Evolutionary conservation across 108 stramenopile genomes (phyloP), one percentile per base, ranked within the genome.

Genomic region (Nannochloropsis salina): DNA sequence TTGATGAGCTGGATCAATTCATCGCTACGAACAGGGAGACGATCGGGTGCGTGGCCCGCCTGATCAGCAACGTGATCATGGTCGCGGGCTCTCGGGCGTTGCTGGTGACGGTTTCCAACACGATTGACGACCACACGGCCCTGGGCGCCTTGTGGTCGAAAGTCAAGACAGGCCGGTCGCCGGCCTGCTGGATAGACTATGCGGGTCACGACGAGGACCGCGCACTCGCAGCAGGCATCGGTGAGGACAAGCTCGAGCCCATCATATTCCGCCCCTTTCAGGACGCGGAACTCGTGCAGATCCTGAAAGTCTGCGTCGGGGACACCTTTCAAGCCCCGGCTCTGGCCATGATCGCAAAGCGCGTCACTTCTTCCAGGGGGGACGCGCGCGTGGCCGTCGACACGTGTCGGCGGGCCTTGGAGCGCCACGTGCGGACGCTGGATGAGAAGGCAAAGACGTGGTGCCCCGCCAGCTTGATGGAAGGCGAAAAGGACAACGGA

Each of bases 271-370:
- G 61, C n/a, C 61, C 61, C 20, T 74, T 74, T 74, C 15, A 74
- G 15, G 61, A 74, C n/a, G 61, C 61, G 61, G 61, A 74, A n/a
- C n/a, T 74, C 20, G 61, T 74, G 61, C 15, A n/a, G 61, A 74
- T 74, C n/a, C n/a, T 74, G 61, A 74, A 74, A n/a, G 61, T n/a
- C 2, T 74, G 61, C n/a, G 61, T 74, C 20, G 61, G 61, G 61
- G 61, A 74, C 20, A 74, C 61, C 20, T 74, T 74, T n/a, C 61
- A 74, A n/a, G 20, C 3, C 20, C 61, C 61, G n/a, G 61, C 61
- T n/a, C 61, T 74, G 15, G 61, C 61, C 61, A 74, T 74, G 8
- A 74, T 74, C n/a, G 61, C 61, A n/a, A 74, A 74, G 61, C 61
- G 61, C 61, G 61, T 74, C 20, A 74, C 61, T n/a, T 74, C 61